phyloP scores from a whole-genome alignment of 495 filamentous ascomycete species.

The Penicillium soppii region DNA sequence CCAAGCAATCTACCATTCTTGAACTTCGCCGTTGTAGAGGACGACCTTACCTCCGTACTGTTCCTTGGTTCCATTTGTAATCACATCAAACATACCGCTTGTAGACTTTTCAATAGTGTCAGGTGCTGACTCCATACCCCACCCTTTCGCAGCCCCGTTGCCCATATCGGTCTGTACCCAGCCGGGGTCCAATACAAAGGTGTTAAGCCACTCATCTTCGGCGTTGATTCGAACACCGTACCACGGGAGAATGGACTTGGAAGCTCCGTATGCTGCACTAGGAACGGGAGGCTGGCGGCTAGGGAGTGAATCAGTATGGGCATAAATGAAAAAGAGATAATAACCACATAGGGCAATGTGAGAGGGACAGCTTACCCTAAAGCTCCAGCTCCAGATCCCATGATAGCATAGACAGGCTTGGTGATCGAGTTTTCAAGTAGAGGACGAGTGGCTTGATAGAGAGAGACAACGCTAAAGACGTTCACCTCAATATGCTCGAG shows the following conservation, averaged over 20 bases:
- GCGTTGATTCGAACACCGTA: not conserved
- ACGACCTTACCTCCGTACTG: not conserved
- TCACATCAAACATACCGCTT: not conserved
- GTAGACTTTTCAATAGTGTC: not conserved
- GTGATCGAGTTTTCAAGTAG: conserved; percentile 31
- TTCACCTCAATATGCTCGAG: conserved; percentile 41
- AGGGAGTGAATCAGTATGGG: not conserved
- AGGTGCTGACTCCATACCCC: not conserved
- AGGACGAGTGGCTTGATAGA: conserved; percentile 39
- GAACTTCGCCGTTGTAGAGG: not conserved
- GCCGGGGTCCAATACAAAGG: not conserved
- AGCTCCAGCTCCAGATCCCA: conserved; percentile 27
- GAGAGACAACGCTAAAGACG: conserved; percentile 28
- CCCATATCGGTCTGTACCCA: not conserved
- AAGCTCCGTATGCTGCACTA: not conserved
- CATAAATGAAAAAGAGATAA: no score
- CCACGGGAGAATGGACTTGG: not conserved
- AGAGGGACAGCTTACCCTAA: not conserved
- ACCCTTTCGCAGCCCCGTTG: not conserved
- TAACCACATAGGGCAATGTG: no score
- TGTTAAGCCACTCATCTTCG: not conserved
- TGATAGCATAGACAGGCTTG: conserved; percentile 34
- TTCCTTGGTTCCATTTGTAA: not conserved
- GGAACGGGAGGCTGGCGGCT: not conserved
- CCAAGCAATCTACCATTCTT: not conserved